phyloP scores from a whole-genome alignment of 768 basidiomycete species.

The Rhodotorula sphaerocarpa region DNA sequence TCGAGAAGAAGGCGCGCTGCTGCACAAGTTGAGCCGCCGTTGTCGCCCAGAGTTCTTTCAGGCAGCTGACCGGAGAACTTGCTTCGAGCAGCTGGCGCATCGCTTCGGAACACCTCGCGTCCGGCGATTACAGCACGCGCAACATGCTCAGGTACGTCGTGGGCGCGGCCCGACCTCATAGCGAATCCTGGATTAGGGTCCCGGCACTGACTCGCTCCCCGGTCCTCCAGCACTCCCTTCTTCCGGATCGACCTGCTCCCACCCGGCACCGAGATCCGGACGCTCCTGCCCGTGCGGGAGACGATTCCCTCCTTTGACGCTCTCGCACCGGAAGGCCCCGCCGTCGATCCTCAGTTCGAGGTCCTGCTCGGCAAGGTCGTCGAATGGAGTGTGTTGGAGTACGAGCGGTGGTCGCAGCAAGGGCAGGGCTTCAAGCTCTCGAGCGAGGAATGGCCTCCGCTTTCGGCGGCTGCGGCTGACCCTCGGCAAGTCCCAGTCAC shows the following conservation, averaged over 20 bases:
- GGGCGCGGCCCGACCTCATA: no score
- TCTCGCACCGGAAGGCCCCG: neutral
- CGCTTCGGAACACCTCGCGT: neutral
- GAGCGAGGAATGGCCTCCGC: no score
- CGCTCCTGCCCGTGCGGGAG: slow-evolving; percentile 9
- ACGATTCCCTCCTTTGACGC: neutral
- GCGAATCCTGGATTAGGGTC: no score
- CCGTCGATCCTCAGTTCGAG: neutral
- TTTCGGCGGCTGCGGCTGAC: no score
- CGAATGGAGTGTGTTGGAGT: slow-evolving; percentile 17
- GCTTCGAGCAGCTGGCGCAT: slow-evolving; percentile 26
- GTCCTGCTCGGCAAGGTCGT: neutral
- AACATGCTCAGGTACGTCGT: slow-evolving; percentile 23
- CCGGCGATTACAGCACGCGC: slow-evolving; percentile 15
- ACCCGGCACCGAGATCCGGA: slow-evolving; percentile 14
- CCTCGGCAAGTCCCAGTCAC: neutral
- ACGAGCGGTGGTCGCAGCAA: no score
- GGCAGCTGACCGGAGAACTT: neutral
- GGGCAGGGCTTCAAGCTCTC: no score
- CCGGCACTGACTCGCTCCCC: neutral
- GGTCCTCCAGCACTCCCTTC: slow-evolving; percentile 12
- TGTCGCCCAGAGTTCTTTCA: neutral
- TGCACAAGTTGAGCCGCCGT: slow-evolving; percentile 24
- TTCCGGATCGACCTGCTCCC: slow-evolving; percentile 26
- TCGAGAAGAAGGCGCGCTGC: slow-evolving; percentile 24